phyloP scores from a whole-genome alignment of 441 rosid species.

The Omphalea diandra region DNA sequence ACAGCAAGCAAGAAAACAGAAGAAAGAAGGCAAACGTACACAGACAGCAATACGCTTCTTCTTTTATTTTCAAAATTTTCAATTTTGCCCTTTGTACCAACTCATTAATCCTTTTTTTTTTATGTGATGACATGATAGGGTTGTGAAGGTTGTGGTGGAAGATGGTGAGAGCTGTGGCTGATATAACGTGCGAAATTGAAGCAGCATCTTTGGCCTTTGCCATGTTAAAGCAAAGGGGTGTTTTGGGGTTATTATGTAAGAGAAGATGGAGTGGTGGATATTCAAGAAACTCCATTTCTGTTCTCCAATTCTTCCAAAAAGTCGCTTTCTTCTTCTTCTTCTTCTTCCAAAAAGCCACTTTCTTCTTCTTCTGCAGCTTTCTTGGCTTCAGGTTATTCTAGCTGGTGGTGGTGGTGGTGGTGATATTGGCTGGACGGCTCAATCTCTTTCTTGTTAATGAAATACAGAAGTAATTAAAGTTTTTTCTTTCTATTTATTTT shows the following conservation, averaged over 20 bases:
- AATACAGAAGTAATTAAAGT: not conserved
- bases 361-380: too few relatives aligned
- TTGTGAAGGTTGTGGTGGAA: slow-evolving; percentile 20
- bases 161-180: slow-evolving; percentile 20
- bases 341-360: not conserved
- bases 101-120: not conserved
- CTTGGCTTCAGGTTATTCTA: not conserved
- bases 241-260: slow-evolving; percentile 15
- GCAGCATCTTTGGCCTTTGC: slow-evolving; percentile 23
- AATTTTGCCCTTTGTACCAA: slow-evolving; percentile 5
- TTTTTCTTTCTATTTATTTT: slow-evolving; percentile 6
- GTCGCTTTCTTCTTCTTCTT: slow-evolving; percentile 16
- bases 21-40: slow-evolving; percentile 3
- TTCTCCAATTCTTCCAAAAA: slow-evolving; percentile 24
- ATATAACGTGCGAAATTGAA: slow-evolving; percentile 19
- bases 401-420: slow-evolving; percentile 20
- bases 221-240: slow-evolving; percentile 24
- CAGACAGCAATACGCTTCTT: not conserved
- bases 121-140: slow-evolving; percentile 20
- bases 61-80: slow-evolving; percentile 4
- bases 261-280: slow-evolving; percentile 19
- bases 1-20: slow-evolving; percentile 10
- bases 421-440: slow-evolving; percentile 94
- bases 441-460: slow-evolving; percentile 44
- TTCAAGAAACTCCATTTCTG: slow-evolving; percentile 19